Percentiles rank a stretch among this genome's conserved stretches.
Conservation (phyloP, 2,329 filamentous ascomycete genomes). For the Aureobasidium sp. region DNA sequence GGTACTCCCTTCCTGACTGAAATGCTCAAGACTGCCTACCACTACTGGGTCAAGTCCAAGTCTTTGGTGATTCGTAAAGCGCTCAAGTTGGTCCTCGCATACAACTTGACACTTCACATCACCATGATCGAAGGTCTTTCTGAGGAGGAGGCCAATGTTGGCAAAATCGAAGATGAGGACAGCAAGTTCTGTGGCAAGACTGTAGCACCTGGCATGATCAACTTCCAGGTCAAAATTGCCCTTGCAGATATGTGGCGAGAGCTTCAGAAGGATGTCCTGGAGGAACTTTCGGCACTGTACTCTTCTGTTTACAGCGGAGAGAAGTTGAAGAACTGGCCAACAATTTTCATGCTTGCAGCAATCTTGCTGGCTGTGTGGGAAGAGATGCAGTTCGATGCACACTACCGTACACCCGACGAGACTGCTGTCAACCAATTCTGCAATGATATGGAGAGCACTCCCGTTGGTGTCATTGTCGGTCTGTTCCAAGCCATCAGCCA, state of each 20-base stretch:
- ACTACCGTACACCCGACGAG: conserved; percentile 84
- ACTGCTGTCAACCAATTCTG: conserved; percentile 89
- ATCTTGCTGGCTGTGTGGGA: conserved; percentile 95
- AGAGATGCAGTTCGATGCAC: conserved; percentile 97
- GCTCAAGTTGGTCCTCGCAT: conserved; percentile 87
- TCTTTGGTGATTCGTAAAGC: conserved; percentile 89
- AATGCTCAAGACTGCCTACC: conserved; percentile 91
- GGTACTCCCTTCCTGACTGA: conserved; percentile 92
- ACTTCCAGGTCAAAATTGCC: conserved; percentile 97
- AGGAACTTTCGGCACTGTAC: conserved; percentile 86
- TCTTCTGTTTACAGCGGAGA: conserved; percentile 97
- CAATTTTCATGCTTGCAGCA: conserved; percentile 93
- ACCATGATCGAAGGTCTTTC: conserved; percentile 89
- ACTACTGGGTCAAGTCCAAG: conserved; percentile 83
- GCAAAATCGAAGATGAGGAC: conserved; percentile 76
- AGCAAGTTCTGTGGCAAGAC: conserved; percentile 87
- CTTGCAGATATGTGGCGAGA: conserved; percentile 98
- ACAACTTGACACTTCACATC: conserved; percentile 90
- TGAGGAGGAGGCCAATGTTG: conserved; percentile 68
- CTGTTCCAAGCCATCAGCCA: conserved; percentile 97
- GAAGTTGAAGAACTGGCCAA: conserved; percentile 97
- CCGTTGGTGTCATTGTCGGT: conserved; percentile 91
- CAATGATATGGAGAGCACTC: conserved; percentile 90
- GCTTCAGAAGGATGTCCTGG: conserved; percentile 89
- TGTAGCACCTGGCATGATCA: conserved; percentile 96